These are phyloP conservation scores for Colletotrichum sidae DNA, from an alignment of 2,329 filamentous ascomycete species.

Conservation along the genomic window DNA sequence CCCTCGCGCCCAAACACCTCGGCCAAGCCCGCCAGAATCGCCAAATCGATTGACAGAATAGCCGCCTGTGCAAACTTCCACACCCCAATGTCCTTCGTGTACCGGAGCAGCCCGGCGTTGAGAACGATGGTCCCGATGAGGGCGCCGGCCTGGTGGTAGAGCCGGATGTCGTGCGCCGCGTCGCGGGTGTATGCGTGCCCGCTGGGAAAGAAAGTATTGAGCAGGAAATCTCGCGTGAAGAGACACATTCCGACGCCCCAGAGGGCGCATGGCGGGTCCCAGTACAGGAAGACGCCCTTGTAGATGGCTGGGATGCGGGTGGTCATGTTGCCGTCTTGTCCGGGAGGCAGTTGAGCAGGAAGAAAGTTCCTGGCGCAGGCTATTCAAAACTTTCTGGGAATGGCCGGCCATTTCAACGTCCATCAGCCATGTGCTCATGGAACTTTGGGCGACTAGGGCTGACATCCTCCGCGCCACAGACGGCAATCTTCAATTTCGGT, in stretches of 20 bases:
- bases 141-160: slow-evolving; percentile 39
- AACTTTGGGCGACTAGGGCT: too few relatives aligned
- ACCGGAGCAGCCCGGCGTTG: slow-evolving; percentile 38
- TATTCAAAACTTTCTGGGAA: too few relatives aligned
- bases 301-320: slow-evolving; percentile 28
- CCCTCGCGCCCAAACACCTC: slow-evolving; percentile 32
- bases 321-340: neutral
- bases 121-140: slow-evolving; percentile 29
- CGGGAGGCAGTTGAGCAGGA: too few relatives aligned
- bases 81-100: slow-evolving; percentile 35
- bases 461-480: too few relatives aligned
- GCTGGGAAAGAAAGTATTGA: slow-evolving; percentile 27
- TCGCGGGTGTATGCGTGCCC: slow-evolving; percentile 18
- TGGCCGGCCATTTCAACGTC: too few relatives aligned
- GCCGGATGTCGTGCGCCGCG: slow-evolving; percentile 38
- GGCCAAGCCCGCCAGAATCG: slow-evolving; percentile 37
- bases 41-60: slow-evolving; percentile 40
- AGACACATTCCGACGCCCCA: slow-evolving; percentile 40
- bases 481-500: too few relatives aligned
- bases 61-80: slow-evolving; percentile 40
- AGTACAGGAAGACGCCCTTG: slow-evolving; percentile 40
- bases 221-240: slow-evolving; percentile 31
- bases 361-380: too few relatives aligned
- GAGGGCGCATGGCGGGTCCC: slow-evolving; percentile 40
- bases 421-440: too few relatives aligned